Conservation (phyloP, 179 eudicot genomes). For the Corrigiola litoralis region DNA sequence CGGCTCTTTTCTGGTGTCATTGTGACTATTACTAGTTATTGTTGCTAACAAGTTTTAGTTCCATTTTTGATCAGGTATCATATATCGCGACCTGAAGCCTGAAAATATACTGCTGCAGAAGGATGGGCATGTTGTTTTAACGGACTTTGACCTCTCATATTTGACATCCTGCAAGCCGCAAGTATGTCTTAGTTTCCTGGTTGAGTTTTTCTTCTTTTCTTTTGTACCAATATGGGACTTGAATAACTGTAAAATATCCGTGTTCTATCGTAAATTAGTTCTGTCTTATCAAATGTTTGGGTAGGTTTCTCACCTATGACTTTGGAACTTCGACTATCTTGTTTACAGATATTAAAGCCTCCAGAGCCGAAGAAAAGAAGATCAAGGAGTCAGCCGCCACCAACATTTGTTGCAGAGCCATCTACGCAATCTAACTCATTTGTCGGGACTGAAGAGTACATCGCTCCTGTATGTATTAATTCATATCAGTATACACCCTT, state of each 20-base stretch:
- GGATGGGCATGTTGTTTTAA: conserved; percentile 76
- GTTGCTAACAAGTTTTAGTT: conserved; percentile 14
- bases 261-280: no score
- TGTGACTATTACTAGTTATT: not conserved
- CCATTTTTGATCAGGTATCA: conserved; percentile 53
- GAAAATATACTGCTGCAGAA: conserved; percentile 82
- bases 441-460: conserved; percentile 99
- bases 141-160: conserved; percentile 91
- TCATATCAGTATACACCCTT: not conserved
- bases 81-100: conserved; percentile 92
- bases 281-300: not conserved
- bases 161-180: conserved; percentile 78
- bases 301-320: not conserved
- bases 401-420: conserved; percentile 90
- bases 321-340: not conserved
- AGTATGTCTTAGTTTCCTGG: conserved; percentile 39
- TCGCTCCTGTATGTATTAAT: conserved; percentile 74
- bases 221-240: not conserved
- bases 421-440: conserved; percentile 84
- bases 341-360: conserved; percentile 71
- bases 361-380: conserved; percentile 52
- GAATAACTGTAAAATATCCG: not conserved
- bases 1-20: not conserved
- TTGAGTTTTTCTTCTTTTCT: not conserved
- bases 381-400: conserved; percentile 69